A percentile compares a stretch with the other conserved stretches of the same genome.
phyloP scores from a whole-genome alignment of 2,329 filamentous ascomycete genomes.

The Colletotrichum tabaci region DNA sequence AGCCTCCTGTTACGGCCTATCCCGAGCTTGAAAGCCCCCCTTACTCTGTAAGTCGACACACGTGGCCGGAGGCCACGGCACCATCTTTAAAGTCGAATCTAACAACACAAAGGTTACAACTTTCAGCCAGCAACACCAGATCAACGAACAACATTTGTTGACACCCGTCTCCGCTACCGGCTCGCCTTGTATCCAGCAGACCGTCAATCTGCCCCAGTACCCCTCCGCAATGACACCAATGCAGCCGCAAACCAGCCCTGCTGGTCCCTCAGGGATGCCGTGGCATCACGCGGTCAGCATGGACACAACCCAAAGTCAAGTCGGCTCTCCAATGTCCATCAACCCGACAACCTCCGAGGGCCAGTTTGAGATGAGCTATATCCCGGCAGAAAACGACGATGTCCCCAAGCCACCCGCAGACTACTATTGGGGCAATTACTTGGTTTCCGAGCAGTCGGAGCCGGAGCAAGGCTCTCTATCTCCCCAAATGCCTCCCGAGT shows the following conservation, averaged over 20 bases:
- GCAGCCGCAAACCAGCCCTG: slow-evolving; percentile 64
- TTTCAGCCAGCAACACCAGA: slow-evolving; percentile 48
- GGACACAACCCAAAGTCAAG: slow-evolving; percentile 57
- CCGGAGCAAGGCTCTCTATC: slow-evolving; percentile 37
- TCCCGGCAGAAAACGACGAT: slow-evolving; percentile 53
- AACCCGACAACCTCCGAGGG: slow-evolving; percentile 55
- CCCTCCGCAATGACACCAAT: slow-evolving; percentile 53
- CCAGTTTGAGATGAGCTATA: slow-evolving; percentile 56
- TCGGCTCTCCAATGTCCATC: slow-evolving; percentile 62
- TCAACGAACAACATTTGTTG: slow-evolving; percentile 61
- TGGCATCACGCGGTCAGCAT: slow-evolving; percentile 60
- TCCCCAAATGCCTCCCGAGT: slow-evolving; percentile 7
- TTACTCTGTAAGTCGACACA: slow-evolving; percentile 51
- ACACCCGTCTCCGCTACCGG: slow-evolving; percentile 66
- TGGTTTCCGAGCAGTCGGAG: slow-evolving; percentile 48
- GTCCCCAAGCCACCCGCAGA: slow-evolving; percentile 54
- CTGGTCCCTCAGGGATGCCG: slow-evolving; percentile 63
- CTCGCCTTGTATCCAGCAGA: slow-evolving; percentile 64
- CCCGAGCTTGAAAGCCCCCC: slow-evolving; percentile 41
- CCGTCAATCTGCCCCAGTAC: slow-evolving; percentile 58
- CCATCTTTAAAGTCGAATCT: neutral
- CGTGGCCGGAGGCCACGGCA: neutral
- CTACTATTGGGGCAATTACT: slow-evolving; percentile 55
- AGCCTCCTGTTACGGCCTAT: slow-evolving; percentile 22
- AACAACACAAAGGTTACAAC: slow-evolving; percentile 47